These are phyloP conservation scores for Leonotis leonurus DNA, from an alignment of 257 asterid species.

Conservation along the genomic window DNA sequence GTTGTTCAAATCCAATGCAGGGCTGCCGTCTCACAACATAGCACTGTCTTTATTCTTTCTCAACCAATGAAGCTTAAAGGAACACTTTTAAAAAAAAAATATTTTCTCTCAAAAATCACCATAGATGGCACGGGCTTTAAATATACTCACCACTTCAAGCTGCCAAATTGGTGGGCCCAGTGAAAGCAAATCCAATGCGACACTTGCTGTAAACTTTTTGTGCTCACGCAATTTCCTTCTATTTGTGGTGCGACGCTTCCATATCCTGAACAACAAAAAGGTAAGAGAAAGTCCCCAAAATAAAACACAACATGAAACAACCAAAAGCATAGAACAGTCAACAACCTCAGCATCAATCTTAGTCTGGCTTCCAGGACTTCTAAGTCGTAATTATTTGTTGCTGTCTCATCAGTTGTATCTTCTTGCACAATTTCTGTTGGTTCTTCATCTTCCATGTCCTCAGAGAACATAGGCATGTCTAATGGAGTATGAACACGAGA, in stretches of 20 bases:
- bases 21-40: background rate
- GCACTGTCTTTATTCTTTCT: background rate
- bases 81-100: background rate
- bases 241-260: slow-evolving; percentile 69
- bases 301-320: slow-evolving; percentile 11
- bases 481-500: slow-evolving; percentile 28
- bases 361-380: slow-evolving; percentile 82
- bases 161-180: slow-evolving; percentile 76
- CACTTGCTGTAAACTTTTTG: slow-evolving; percentile 55
- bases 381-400: slow-evolving; percentile 37
- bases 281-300: slow-evolving; percentile 15
- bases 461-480: slow-evolving; percentile 25
- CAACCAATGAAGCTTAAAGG: background rate
- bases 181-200: slow-evolving; percentile 63
- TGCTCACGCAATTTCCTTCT: slow-evolving; percentile 67
- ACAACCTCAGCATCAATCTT: slow-evolving; percentile 74
- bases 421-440: slow-evolving; percentile 30
- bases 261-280: slow-evolving; percentile 45
- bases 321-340: slow-evolving; percentile 3
- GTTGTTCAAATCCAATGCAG: background rate
- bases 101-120: background rate
- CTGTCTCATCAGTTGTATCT: slow-evolving; percentile 39
- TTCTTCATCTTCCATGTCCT: slow-evolving; percentile 43
- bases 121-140: slow-evolving; percentile 1
- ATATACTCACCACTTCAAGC: slow-evolving; percentile 49